Conservation (phyloP, 2,329 filamentous ascomycete genomes). For the Bipolaris victoriae region DNA sequence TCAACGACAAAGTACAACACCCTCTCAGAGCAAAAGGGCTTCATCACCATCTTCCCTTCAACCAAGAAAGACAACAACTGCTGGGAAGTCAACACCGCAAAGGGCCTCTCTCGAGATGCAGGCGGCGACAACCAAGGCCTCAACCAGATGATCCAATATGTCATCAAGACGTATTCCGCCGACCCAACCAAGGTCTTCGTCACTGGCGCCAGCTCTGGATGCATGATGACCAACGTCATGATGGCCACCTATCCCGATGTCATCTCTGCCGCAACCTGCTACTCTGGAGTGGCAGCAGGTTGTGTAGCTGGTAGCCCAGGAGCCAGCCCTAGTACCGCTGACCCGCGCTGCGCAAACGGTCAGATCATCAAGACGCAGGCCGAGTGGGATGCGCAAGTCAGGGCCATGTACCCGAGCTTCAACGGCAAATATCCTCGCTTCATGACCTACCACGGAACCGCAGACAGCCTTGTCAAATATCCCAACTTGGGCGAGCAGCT, state of each 20-base stretch:
- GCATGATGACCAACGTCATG: constrained; percentile 45
- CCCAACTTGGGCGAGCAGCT: constrained; percentile 36
- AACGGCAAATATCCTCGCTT: constrained; percentile 45
- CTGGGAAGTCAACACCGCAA: constrained; percentile 65
- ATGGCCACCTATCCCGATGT: constrained; percentile 38
- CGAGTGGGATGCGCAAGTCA: constrained; percentile 44
- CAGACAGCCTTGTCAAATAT: constrained; percentile 40
- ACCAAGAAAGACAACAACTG: constrained; percentile 58
- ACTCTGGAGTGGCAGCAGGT: constrained; percentile 37
- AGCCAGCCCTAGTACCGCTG: constrained; percentile 22
- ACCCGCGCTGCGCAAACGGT: constrained; percentile 31
- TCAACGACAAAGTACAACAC: constrained; percentile 31
- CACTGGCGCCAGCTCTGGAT: constrained; percentile 34
- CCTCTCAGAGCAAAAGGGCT: constrained; percentile 61
- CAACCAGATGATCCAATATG: constrained; percentile 64
- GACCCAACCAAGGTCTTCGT: constrained; percentile 57
- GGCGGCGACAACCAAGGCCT: constrained; percentile 63
- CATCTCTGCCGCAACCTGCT: constrained; percentile 34
- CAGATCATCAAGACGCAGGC: constrained; percentile 23
- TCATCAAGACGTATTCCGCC: constrained; percentile 58
- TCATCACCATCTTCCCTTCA: constrained; percentile 65
- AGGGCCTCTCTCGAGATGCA: constrained; percentile 61
- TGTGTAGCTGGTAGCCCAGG: constrained; percentile 53
- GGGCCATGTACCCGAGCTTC: constrained; percentile 47
- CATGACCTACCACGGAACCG: constrained; percentile 47